phyloP scores from a whole-genome alignment of 352 stramenopile genomes.

The Globisporangium recalcitrans region DNA sequence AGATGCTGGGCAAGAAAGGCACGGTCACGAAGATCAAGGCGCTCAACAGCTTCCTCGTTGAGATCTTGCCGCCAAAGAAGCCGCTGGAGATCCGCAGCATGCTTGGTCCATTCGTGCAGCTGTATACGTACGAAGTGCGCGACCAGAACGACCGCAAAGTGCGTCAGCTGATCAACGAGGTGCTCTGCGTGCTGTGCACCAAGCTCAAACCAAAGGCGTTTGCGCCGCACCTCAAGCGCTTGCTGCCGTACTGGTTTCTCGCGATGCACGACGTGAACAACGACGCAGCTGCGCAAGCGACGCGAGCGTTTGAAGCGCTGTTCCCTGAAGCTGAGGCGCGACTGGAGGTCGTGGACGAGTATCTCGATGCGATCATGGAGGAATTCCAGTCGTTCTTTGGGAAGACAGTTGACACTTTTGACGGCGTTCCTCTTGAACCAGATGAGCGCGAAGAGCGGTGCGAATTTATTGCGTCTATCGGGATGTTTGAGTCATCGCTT shows the following conservation, averaged over 20 bases:
- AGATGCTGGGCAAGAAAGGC: constrained; percentile 84
- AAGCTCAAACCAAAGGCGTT: constrained; percentile 76
- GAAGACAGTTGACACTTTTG: constrained; percentile 55
- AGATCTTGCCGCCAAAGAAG: constrained; percentile 59
- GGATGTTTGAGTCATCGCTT: not conserved
- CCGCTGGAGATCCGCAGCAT: constrained; percentile 57
- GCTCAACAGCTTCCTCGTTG: constrained; percentile 47
- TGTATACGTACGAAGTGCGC: constrained; percentile 76
- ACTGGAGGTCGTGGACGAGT: constrained; percentile 31
- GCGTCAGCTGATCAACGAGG: constrained; percentile 68
- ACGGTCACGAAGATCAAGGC: constrained; percentile 80
- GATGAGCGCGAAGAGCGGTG: constrained; percentile 75
- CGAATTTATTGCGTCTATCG: not conserved
- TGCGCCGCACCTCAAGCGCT: constrained; percentile 52
- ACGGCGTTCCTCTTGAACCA: constrained; percentile 46
- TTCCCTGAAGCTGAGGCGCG: constrained; percentile 34
- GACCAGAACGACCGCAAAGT: constrained; percentile 84
- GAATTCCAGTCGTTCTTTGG: constrained; percentile 60
- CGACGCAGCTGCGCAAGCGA: constrained; percentile 47
- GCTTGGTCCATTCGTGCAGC: constrained; percentile 70
- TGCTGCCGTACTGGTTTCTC: constrained; percentile 77
- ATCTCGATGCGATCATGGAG: constrained; percentile 45
- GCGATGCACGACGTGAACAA: constrained; percentile 73
- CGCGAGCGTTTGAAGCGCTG: constrained; percentile 46
- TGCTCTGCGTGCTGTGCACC: constrained; percentile 43